Conservation (phyloP, 2,329 filamentous ascomycete genomes). For the Xylariaceae sp. region DNA sequence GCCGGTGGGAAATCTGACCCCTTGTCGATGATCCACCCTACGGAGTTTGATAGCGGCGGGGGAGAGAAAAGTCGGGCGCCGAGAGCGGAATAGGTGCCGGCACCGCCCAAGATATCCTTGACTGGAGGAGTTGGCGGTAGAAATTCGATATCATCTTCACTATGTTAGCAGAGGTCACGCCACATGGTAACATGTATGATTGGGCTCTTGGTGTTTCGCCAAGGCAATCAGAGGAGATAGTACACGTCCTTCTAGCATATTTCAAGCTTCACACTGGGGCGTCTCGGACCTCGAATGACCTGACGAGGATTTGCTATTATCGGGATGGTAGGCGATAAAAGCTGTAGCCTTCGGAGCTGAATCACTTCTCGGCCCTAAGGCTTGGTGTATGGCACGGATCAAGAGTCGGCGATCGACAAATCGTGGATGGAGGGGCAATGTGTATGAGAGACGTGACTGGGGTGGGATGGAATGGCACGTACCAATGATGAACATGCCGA, state of each 20-base stretch:
- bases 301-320: too few species aligned
- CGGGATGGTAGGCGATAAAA: too few species aligned
- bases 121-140: conserved; percentile 64
- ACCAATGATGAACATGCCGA: conserved; percentile 75
- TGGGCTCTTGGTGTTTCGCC: too few species aligned
- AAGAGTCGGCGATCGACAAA: background rate
- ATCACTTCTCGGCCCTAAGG: too few species aligned
- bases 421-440: background rate
- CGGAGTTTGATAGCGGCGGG: conserved; percentile 54
- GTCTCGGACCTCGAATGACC: too few species aligned
- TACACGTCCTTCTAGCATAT: too few species aligned
- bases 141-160: conserved; percentile 85
- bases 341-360: too few species aligned
- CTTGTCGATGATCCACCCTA: conserved; percentile 89
- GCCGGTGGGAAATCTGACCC: conserved; percentile 78
- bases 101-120: conserved; percentile 79
- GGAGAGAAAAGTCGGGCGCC: conserved; percentile 87
- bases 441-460: too few species aligned
- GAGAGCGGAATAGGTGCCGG: conserved; percentile 79
- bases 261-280: too few species aligned
- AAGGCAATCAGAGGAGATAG: too few species aligned
- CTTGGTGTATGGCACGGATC: too few species aligned
- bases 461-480: conserved; percentile 5
- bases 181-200: too few species aligned
- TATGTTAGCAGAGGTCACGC: conserved; percentile 12